Evolutionary conservation across 129 eudicot species (phyloP).

Genomic region (Flaveria sonorensis): DNA sequence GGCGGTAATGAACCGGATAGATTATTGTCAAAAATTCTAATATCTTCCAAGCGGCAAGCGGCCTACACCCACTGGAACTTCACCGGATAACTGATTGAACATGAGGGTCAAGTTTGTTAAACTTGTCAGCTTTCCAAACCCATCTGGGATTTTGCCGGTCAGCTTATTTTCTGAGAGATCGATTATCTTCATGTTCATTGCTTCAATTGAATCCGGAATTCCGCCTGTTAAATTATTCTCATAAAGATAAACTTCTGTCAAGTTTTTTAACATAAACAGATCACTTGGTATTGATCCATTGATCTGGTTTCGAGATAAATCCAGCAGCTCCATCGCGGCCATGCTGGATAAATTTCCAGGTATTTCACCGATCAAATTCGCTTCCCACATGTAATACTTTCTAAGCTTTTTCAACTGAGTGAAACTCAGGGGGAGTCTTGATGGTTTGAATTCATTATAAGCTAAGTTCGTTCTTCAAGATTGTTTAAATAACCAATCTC

Average conservation of each 20-base stretch:
- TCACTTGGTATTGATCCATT: conserved; percentile 60
- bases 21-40: conserved; percentile 48
- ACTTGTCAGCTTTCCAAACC: conserved; percentile 47
- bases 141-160: conserved; percentile 59
- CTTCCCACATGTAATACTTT: conserved; percentile 39
- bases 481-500: conserved; percentile 54
- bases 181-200: conserved; percentile 44
- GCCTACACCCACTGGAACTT: conserved; percentile 53
- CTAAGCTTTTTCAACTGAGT: conserved; percentile 45
- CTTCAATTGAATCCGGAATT: conserved; percentile 55
- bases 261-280: conserved; percentile 57
- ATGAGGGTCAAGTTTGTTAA: conserved; percentile 50
- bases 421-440: conserved; percentile 47
- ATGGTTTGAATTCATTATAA: conserved; percentile 38
- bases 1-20: conserved; percentile 66
- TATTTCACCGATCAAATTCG: conserved; percentile 67
- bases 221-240: conserved; percentile 54
- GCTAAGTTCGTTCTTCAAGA: conserved; percentile 44
- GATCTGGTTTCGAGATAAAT: conserved; percentile 46
- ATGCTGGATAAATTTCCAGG: conserved; percentile 50
- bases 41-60: conserved; percentile 41
- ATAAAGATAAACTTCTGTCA: conserved; percentile 48
- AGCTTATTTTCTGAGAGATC: conserved; percentile 61
- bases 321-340: conserved; percentile 52
- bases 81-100: conserved; percentile 62